These are phyloP conservation scores for Umbelopsis isabellina DNA, from an alignment of 192 early-diverging fungal species.

Conservation along the genomic window DNA sequence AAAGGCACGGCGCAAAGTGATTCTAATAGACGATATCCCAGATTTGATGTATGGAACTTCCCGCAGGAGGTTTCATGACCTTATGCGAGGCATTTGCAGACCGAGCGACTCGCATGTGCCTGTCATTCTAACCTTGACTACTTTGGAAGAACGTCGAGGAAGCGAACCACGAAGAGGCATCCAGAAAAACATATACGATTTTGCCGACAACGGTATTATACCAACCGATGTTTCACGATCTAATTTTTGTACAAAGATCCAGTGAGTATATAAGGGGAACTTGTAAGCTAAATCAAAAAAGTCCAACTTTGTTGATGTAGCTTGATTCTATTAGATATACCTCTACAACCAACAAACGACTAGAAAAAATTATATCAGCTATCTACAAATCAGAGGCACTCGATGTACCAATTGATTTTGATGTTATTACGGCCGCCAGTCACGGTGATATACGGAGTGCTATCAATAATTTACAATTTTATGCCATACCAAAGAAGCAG, in stretches of 20 bases:
- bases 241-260: conserved; percentile 13
- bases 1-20: neutral
- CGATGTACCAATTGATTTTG: conserved; percentile 3
- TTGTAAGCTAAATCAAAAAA: neutral
- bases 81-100: conserved; percentile 6
- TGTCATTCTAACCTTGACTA: conserved; percentile 7
- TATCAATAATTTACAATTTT: conserved; percentile 29
- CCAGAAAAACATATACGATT: neutral
- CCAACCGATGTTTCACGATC: conserved; percentile 4
- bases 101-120: neutral
- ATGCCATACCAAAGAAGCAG: conserved; percentile 8
- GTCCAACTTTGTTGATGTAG: neutral
- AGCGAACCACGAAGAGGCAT: neutral
- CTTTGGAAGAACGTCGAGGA: conserved; percentile 3
- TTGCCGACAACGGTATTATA: conserved; percentile 1
- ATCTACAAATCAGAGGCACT: conserved; percentile 1
- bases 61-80: neutral
- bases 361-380: neutral
- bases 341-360: neutral
- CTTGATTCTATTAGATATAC: neutral
- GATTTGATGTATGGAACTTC: conserved; percentile 11
- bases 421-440: conserved; percentile 1
- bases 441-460: conserved; percentile 26
- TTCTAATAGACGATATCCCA: conserved; percentile 25
- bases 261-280: neutral